phyloP scores from a whole-genome alignment of 108 stramenopile species.

The Nannochloropsis gaditana region DNA sequence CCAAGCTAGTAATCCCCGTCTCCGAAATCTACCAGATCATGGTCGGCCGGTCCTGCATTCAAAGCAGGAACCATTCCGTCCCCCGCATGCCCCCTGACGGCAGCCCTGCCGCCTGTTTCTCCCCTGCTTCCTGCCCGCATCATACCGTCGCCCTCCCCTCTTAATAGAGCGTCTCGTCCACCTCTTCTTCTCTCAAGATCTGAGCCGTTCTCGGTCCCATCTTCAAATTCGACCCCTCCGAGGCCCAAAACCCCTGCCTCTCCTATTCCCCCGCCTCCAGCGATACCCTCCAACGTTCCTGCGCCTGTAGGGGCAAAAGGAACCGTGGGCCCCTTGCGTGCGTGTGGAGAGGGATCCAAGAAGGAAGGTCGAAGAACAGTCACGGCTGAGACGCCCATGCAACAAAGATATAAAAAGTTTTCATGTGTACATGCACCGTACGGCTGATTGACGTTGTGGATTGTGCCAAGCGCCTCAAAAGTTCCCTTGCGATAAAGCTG shows the following conservation, averaged over 20 bases:
- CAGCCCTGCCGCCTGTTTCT: neutral
- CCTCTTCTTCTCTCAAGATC: too few species aligned
- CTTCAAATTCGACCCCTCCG: neutral
- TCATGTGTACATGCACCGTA: neutral
- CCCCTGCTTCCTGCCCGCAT: neutral
- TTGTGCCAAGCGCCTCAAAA: conserved; percentile 7
- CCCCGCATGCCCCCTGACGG: neutral
- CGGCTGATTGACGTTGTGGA: neutral
- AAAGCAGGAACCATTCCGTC: neutral
- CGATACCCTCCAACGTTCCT: neutral
- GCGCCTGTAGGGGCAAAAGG: neutral
- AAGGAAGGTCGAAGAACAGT: neutral
- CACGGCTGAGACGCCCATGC: neutral
- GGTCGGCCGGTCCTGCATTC: neutral
- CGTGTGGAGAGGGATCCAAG: neutral
- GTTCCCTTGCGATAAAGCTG: conserved; percentile 12
- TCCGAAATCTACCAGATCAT: neutral
- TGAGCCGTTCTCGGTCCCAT: neutral
- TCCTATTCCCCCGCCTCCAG: neutral
- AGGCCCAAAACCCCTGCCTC: neutral
- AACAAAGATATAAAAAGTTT: neutral
- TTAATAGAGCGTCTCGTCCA: too few species aligned
- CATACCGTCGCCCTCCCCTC: neutral
- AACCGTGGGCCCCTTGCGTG: neutral
- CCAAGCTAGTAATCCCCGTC: neutral